Base-by-base conservation (phyloP, 2,329 filamentous ascomycete species). In the Penicillium frequentans region DNA sequence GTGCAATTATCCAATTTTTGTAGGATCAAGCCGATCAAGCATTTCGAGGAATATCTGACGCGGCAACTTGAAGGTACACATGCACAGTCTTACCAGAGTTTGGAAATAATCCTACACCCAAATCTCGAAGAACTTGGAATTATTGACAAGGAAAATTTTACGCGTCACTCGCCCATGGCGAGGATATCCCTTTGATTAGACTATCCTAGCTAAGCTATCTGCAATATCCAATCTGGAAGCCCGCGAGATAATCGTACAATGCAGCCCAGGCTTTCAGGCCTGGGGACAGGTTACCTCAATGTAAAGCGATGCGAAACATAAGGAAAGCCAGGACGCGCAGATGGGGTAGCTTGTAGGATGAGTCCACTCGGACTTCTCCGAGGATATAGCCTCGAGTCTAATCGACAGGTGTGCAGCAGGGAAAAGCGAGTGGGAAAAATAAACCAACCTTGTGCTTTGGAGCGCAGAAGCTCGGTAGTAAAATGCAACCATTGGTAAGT, bases 371-470 rank as follows among this genome's bases (percentile, higher is more conserved):
- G 51, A 55, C 24, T 45, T 62, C 46, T 45, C 52, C 55, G 45
- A 52, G 52, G 37, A 53, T 47, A 45, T 35, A 44, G 42, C 37
- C 52, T 58, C 57, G 47, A 54, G 42, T 56, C 42, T 57, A 57
- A 44, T 55, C 54, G 54, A 49, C 55, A 55, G 46, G 10, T 49
- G 54, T 58, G 54, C 55, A 58, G 54, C 52, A 57, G 52, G n/a
- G 48, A 60, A 61, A 37, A 37, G 58, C 61, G 57, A 64, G 60
- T 49, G 56, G 56, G 55, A 62, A 58, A 64, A 67, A 24, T 42
- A 51, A 63, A 75, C 72, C 68, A 72, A 75, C 72, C 72, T 75
- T 70, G 65, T 68, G 66, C 64, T 68, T 58, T 58, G 52, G 63
- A 67, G 57, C 57, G 54, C 55, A 59, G 39, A 42, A 52, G 57